Conservation (phyloP, 2,329 filamentous ascomycete genomes). For the Fusarium papillatum region DNA sequence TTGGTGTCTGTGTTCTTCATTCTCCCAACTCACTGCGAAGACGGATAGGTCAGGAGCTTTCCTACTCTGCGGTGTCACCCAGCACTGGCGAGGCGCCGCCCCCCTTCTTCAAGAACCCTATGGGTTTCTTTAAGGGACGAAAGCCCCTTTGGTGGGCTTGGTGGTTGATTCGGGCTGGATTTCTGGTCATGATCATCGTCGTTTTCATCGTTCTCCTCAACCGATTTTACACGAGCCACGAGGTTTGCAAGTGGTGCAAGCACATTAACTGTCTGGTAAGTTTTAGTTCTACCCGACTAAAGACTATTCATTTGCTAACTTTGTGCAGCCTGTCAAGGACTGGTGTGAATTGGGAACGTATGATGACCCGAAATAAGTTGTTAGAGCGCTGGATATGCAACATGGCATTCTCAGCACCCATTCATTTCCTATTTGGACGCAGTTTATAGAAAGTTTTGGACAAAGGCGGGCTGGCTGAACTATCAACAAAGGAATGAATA, state of each 20-base stretch:
- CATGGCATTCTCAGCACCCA: not conserved
- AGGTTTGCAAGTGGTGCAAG: slow-evolving; percentile 92
- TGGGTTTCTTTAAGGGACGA: slow-evolving; percentile 90
- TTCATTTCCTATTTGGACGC: slow-evolving; percentile 2
- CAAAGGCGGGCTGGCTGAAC: slow-evolving; percentile 21
- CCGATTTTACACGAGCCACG: slow-evolving; percentile 86
- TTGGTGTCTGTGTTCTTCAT: slow-evolving; percentile 89
- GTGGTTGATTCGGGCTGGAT: slow-evolving; percentile 89
- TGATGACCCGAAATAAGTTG: slow-evolving; percentile 27
- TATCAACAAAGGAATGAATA: slow-evolving; percentile 17
- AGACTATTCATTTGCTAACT: slow-evolving; percentile 38
- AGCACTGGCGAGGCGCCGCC: slow-evolving; percentile 62
- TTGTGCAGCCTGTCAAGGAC: slow-evolving; percentile 69
- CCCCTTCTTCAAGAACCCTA: slow-evolving; percentile 71
- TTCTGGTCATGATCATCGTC: slow-evolving; percentile 84
- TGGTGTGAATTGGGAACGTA: slow-evolving; percentile 72
- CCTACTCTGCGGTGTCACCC: slow-evolving; percentile 78
- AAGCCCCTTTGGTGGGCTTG: slow-evolving; percentile 98
- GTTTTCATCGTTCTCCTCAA: slow-evolving; percentile 89
- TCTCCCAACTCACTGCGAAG: slow-evolving; percentile 86
- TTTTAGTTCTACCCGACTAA: slow-evolving; percentile 43
- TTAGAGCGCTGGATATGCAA: not conserved
- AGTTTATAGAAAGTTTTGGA: slow-evolving; percentile 14
- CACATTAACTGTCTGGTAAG: slow-evolving; percentile 93
- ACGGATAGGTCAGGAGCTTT: slow-evolving; percentile 78